A percentile compares a stretch with the other conserved stretches of the same genome.
These are phyloP conservation scores for Colletotrichum godetiae DNA, from an alignment of 2,329 filamentous ascomycete genomes.

Conservation along the genomic window DNA sequence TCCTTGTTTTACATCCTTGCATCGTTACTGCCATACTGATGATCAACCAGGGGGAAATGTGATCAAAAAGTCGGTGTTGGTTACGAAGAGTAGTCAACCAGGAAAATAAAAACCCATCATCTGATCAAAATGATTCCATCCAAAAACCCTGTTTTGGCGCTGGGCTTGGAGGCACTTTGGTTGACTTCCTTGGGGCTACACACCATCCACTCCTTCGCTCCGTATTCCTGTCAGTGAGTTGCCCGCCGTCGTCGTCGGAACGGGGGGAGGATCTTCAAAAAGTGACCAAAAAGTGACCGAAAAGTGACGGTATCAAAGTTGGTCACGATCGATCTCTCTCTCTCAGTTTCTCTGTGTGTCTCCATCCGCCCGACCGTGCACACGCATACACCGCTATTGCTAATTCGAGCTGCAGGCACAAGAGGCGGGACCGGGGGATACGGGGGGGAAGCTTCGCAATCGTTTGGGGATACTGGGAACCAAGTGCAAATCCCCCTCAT, in stretches of 20 bases:
- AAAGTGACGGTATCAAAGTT: neutral
- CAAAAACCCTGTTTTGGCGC: constrained; percentile 31
- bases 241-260: constrained; percentile 3
- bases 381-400: constrained; percentile 14
- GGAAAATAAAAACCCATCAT: constrained; percentile 21
- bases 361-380: constrained; percentile 6
- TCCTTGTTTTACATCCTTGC: constrained; percentile 21
- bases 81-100: constrained; percentile 4
- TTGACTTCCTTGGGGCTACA: constrained; percentile 3
- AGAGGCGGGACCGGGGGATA: neutral
- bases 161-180: constrained; percentile 2
- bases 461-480: constrained; percentile 15
- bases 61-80: constrained; percentile 3
- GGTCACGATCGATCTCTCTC: constrained; percentile 8
- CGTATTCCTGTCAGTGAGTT: neutral
- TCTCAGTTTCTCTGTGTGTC: too few relatives aligned
- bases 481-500: constrained; percentile 7
- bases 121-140: constrained; percentile 31
- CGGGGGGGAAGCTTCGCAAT: neutral
- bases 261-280: neutral
- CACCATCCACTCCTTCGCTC: neutral
- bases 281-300: constrained; percentile 8
- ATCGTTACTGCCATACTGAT: neutral
- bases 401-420: constrained; percentile 10
- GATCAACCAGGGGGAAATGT: constrained; percentile 7